phyloP scores from a whole-genome alignment of 78 protist genomes.

The Chrysochromulina parva region DNA sequence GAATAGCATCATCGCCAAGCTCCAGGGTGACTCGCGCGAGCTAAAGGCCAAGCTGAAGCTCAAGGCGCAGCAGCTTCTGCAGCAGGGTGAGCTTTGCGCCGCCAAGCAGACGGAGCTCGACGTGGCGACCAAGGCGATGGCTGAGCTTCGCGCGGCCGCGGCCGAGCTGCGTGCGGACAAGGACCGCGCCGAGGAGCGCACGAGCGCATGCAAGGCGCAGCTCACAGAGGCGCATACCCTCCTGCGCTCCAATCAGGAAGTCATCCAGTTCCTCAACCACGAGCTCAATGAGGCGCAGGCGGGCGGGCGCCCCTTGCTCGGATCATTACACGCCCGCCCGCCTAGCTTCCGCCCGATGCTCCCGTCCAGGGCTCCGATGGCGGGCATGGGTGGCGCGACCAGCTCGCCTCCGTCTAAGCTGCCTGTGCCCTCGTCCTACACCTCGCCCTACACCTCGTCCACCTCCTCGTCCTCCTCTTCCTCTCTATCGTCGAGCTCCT shows the following conservation, averaged over 20 bases:
- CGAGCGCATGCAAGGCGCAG: neutral
- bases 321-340: too few species aligned
- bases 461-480: too few species aligned
- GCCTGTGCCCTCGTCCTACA: too few species aligned
- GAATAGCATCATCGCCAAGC: neutral
- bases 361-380: too few species aligned
- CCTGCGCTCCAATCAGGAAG: neutral
- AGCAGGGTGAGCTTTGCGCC: neutral
- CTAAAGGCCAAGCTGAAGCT: neutral
- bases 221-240: neutral
- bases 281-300: slow-evolving; percentile 19
- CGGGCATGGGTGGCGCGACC: too few species aligned
- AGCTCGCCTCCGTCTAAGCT: too few species aligned
- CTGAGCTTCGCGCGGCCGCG: neutral
- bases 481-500: too few species aligned
- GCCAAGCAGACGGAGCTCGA: neutral
- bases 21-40: neutral
- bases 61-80: neutral
- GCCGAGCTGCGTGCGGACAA: neutral
- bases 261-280: neutral
- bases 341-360: too few species aligned
- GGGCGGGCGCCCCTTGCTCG: too few species aligned
- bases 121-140: neutral
- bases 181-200: neutral
- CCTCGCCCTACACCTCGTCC: too few species aligned